These are phyloP conservation scores for Spiromastix sp. DNA, from an alignment of 2,329 filamentous ascomycete genomes.

Conservation along the genomic window DNA sequence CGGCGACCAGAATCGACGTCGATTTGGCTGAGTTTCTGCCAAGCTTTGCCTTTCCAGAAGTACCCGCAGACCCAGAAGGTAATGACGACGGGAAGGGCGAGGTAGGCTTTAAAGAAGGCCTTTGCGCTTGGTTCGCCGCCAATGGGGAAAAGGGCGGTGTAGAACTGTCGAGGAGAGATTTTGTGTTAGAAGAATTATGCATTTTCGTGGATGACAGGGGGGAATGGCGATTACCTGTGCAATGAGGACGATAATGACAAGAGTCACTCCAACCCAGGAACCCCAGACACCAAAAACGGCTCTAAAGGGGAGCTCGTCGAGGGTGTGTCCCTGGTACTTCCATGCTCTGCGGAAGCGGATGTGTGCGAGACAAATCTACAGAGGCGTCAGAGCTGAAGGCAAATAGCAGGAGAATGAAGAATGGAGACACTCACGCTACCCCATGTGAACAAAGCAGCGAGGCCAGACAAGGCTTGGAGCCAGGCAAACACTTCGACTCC, in stretches of 20 bases:
- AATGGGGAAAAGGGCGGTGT: constrained; percentile 19
- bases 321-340: constrained; percentile 44
- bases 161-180: constrained; percentile 13
- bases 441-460: constrained; percentile 56
- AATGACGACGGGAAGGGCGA: constrained; percentile 20
- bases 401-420: background rate
- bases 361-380: constrained; percentile 50
- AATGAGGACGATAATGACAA: constrained; percentile 43
- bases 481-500: constrained; percentile 50
- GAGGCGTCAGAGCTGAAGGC: constrained; percentile 1
- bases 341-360: constrained; percentile 58
- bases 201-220: constrained; percentile 5
- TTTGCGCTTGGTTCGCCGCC: constrained; percentile 11
- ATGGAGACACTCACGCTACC: constrained; percentile 29
- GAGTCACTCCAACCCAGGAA: constrained; percentile 48
- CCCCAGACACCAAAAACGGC: constrained; percentile 49
- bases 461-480: constrained; percentile 54
- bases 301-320: constrained; percentile 54
- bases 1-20: constrained; percentile 58
- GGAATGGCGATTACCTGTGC: constrained; percentile 36
- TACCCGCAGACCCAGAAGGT: constrained; percentile 48
- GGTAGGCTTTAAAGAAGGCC: constrained; percentile 22
- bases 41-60: constrained; percentile 54
- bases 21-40: constrained; percentile 49
- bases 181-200: background rate